A percentile compares a stretch with the other conserved stretches of the same genome.
Evolutionary conservation across 768 basidiomycete genomes (phyloP).

Genomic region (Macrolepiota dolichaula): DNA sequence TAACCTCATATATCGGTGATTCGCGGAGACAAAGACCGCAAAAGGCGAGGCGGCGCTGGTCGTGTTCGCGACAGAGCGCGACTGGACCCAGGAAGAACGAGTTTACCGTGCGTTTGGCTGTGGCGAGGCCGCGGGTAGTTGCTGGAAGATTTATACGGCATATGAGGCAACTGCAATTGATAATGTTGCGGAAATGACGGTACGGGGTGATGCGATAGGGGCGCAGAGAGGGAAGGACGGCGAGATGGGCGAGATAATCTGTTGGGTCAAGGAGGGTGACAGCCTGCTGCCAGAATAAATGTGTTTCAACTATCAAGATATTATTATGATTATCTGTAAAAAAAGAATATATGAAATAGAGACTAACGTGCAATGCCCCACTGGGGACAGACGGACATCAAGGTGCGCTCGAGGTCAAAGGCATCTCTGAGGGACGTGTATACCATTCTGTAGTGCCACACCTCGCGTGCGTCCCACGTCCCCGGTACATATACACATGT

Average conservation of each 20-base stretch:
- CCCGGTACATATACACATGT: slow-evolving; percentile 43
- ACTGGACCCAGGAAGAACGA: slow-evolving; percentile 44
- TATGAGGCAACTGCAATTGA: slow-evolving; percentile 52
- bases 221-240: slow-evolving; percentile 35
- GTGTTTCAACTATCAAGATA: slow-evolving; percentile 52
- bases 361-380: slow-evolving; percentile 62
- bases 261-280: slow-evolving; percentile 59
- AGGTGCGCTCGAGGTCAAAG: slow-evolving; percentile 47
- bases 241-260: slow-evolving; percentile 48
- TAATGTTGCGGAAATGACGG: slow-evolving; percentile 61
- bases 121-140: slow-evolving; percentile 45
- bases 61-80: slow-evolving; percentile 62
- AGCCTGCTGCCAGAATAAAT: slow-evolving; percentile 70
- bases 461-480: slow-evolving; percentile 43
- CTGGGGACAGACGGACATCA: slow-evolving; percentile 61
- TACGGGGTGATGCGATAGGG: slow-evolving; percentile 45
- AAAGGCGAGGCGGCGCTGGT: slow-evolving; percentile 46
- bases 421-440: slow-evolving; percentile 64
- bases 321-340: not conserved
- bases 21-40: slow-evolving; percentile 73
- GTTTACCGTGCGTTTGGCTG: slow-evolving; percentile 39
- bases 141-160: slow-evolving; percentile 68
- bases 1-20: slow-evolving; percentile 39
- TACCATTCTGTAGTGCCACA: slow-evolving; percentile 61
- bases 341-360: slow-evolving; percentile 1